Percentiles rank a stretch among this genome's conserved stretches.
These are phyloP conservation scores for Hypoxylon sp. DNA, from an alignment of 2,329 filamentous ascomycete species.

Conservation along the genomic window DNA sequence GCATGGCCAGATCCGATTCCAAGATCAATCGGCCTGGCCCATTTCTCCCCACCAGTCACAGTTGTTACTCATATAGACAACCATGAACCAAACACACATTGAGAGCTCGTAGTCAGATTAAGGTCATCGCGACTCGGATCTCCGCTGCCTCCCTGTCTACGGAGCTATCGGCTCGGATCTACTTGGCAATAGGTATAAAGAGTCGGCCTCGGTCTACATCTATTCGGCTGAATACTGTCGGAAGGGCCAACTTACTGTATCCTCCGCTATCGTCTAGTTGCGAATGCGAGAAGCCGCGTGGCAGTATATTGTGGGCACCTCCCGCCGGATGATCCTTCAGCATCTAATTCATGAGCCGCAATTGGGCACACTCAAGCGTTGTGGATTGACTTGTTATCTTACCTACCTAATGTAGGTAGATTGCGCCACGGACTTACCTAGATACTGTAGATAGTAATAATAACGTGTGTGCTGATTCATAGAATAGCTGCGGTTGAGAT, in stretches of 20 bases:
- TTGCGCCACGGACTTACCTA: not conserved
- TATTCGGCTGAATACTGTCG: constrained; percentile 1
- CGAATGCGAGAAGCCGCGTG: not conserved
- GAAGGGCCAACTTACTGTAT: not conserved
- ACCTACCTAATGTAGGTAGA: not conserved
- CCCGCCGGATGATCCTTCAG: not conserved
- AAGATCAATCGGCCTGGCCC: not conserved
- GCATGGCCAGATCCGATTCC: constrained; percentile 9
- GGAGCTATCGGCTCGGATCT: constrained; percentile 42
- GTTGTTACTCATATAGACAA: not conserved
- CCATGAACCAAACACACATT: not conserved
- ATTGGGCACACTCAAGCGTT: not conserved
- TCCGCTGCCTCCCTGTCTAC: constrained; percentile 17
- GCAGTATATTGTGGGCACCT: constrained; percentile 2
- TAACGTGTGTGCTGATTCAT: not conserved
- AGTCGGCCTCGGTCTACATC: constrained; percentile 13
- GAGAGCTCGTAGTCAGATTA: constrained; percentile 26
- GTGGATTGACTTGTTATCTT: not conserved
- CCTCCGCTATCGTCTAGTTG: not conserved
- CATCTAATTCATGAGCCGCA: not conserved
- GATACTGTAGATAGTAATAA: no score
- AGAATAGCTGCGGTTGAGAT: not conserved
- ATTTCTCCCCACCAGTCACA: not conserved
- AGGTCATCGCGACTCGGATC: constrained; percentile 27
- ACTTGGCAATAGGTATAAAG: not conserved